A percentile compares a stretch with the other conserved stretches of the same genome.
These are phyloP conservation scores for Cryptococcus sp. DNA, from an alignment of 1,284 basidiomycete species.

Conservation along the genomic window DNA sequence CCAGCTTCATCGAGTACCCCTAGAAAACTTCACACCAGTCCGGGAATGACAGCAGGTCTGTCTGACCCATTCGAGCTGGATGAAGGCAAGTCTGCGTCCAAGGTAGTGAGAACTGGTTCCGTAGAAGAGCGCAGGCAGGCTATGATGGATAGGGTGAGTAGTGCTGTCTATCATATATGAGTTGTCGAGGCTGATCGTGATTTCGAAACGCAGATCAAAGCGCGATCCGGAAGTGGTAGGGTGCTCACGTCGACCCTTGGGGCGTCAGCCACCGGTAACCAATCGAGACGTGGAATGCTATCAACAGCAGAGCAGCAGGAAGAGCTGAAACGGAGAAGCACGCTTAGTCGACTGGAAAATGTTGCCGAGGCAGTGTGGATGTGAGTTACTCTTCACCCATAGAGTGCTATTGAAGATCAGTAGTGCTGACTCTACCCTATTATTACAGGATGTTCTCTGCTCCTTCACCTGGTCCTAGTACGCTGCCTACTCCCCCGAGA, in stretches of 20 bases:
- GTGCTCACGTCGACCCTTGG: constrained; percentile 29
- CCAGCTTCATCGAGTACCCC: constrained; percentile 18
- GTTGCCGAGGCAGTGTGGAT: constrained; percentile 56
- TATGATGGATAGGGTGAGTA: constrained; percentile 47
- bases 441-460: constrained; percentile 46
- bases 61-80: constrained; percentile 43
- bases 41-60: constrained; percentile 28
- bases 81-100: constrained; percentile 19
- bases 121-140: constrained; percentile 47
- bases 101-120: constrained; percentile 34
- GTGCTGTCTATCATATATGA: not conserved
- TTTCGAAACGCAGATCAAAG: constrained; percentile 38
- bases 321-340: constrained; percentile 50
- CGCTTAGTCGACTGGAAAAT: constrained; percentile 50
- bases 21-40: constrained; percentile 14
- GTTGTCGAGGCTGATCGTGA: not conserved
- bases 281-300: constrained; percentile 14
- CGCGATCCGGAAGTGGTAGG: constrained; percentile 34
- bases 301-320: constrained; percentile 39
- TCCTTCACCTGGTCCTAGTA: constrained; percentile 29
- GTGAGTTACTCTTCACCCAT: constrained; percentile 29
- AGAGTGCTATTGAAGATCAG: not conserved
- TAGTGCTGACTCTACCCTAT: constrained; percentile 7
- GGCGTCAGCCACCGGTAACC: constrained; percentile 21
- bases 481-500: constrained; percentile 34